Percentiles rank a stretch among this genome's conserved stretches.
Conservation (phyloP, 768 basidiomycete genomes). For the Nidularia pulvinata region DNA sequence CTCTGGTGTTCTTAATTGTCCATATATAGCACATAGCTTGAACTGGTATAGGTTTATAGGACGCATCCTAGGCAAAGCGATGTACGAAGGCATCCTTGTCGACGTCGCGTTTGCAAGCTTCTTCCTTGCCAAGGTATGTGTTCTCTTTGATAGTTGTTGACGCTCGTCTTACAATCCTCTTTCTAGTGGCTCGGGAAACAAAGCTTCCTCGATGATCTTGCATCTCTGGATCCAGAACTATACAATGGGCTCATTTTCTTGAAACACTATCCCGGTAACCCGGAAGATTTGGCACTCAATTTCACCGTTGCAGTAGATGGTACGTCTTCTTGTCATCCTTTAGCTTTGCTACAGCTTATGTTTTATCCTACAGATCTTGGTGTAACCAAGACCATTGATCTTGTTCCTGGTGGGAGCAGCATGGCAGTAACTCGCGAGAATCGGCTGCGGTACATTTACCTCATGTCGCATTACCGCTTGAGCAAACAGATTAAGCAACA, state of each 20-base stretch:
- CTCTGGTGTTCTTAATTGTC: not conserved
- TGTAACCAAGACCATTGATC: constrained; percentile 69
- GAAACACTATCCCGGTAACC: constrained; percentile 87
- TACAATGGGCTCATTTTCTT: constrained; percentile 92
- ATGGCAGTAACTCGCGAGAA: constrained; percentile 89
- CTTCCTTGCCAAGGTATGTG: constrained; percentile 81
- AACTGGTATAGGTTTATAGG: constrained; percentile 96
- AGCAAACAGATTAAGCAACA: constrained; percentile 88
- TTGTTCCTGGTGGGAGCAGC: constrained; percentile 81
- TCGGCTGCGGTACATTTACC: constrained; percentile 84
- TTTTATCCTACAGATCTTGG: constrained; percentile 67
- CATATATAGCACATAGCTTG: constrained; percentile 67
- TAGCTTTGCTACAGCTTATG: constrained; percentile 1
- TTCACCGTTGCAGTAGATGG: constrained; percentile 90
- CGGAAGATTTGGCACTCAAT: constrained; percentile 87
- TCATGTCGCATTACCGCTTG: constrained; percentile 86
- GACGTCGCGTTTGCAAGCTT: constrained; percentile 96
- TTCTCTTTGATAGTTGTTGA: not conserved
- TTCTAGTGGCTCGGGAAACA: constrained; percentile 88
- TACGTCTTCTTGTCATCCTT: constrained; percentile 22
- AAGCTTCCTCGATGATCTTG: constrained; percentile 91
- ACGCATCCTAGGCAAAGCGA: constrained; percentile 90
- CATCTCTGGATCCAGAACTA: constrained; percentile 88
- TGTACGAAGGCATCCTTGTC: constrained; percentile 95
- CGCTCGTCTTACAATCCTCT: not conserved